Base-by-base conservation (phyloP, 768 basidiomycete genomes). In the Candolleomyces eurysporus region DNA sequence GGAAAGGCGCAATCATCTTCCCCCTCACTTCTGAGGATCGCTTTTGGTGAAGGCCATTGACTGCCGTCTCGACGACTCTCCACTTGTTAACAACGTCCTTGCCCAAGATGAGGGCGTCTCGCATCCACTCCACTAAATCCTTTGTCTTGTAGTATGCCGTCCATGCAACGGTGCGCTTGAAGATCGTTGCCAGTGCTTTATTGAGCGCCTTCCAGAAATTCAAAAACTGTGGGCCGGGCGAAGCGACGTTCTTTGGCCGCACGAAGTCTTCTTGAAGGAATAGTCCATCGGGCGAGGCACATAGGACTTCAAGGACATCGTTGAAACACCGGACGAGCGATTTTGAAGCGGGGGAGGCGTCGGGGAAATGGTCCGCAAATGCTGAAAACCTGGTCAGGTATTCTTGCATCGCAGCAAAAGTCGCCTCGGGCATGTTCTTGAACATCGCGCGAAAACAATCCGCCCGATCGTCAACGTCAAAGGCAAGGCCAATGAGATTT, bases 101-200 rank as follows among this genome's bases (percentile, higher is more conserved):
- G 9, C 90, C 95, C 68, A 97, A 94, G 64, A 98, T 95, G 56
- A 98, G 80, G 2, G 96, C 97, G 70, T 98, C 97, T 59, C 96
- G 86, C 97, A 99, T 98, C 97, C 97, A 99, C 36, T 87, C 83
- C 14, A 91, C 82, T 96, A 99, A 97, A 59, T 88, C 87, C 30
- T 87, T 83, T 66, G 85, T 87, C 58, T 91, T 88, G 72, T 92
- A 92, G 71, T 82, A 89, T 8, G 78, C 72, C 0, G 97, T 84
- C 97, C 97, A 99, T 14, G 78, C 69, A 0, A 89, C 89, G 3
- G 95, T 95, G 57, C 84, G 83, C 69, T 84, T 87, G 77, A 97
- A 98, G 64, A 99, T 94, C 56, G 90, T 80, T 0, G 90, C 83
- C 52, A 96, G 83, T 3, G 91, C 85, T 54, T 82, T 80, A 6